These are phyloP conservation scores for Pythium aphanidermatum DNA, from an alignment of 352 stramenopile genomes.

Conservation along the genomic window DNA sequence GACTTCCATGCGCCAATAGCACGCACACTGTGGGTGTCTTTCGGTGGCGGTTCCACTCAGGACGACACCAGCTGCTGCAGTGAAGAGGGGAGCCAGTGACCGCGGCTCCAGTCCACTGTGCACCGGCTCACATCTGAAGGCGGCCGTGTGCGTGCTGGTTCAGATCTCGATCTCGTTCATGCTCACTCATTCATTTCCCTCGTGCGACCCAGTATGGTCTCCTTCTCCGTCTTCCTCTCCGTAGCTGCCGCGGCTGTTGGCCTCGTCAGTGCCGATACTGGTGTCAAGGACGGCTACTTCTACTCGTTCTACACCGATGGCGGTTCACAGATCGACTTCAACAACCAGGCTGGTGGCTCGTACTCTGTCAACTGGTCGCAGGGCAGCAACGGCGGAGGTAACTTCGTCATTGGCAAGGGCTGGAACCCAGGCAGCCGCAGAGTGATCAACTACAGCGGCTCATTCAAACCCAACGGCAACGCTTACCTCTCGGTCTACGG, in stretches of 20 bases:
- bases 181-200: too few relatives aligned
- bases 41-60: too few relatives aligned
- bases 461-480: slow-evolving; percentile 4
- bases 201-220: slow-evolving; percentile 1
- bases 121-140: too few relatives aligned
- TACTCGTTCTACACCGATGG: slow-evolving; percentile 9
- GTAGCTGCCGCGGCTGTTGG: background rate
- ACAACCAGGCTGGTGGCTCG: slow-evolving; percentile 1
- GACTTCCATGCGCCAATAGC: too few relatives aligned
- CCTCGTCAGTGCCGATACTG: background rate
- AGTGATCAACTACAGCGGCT: slow-evolving; percentile 2
- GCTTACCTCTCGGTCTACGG: slow-evolving; percentile 5
- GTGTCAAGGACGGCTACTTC: slow-evolving; percentile 2
- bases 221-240: background rate
- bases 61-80: too few relatives aligned
- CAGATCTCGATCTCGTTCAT: too few relatives aligned
- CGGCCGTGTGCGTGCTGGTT: too few relatives aligned
- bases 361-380: slow-evolving; percentile 3
- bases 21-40: too few relatives aligned
- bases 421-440: slow-evolving; percentile 3
- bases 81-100: too few relatives aligned
- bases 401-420: slow-evolving; percentile 4
- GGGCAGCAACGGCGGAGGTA: slow-evolving; percentile 2
- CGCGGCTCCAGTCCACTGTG: too few relatives aligned
- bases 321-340: background rate